Evolutionary conservation across 2,329 filamentous ascomycete species (phyloP), one percentile per base, ranked within the genome.

Genomic region (Cercospora sesami): DNA sequence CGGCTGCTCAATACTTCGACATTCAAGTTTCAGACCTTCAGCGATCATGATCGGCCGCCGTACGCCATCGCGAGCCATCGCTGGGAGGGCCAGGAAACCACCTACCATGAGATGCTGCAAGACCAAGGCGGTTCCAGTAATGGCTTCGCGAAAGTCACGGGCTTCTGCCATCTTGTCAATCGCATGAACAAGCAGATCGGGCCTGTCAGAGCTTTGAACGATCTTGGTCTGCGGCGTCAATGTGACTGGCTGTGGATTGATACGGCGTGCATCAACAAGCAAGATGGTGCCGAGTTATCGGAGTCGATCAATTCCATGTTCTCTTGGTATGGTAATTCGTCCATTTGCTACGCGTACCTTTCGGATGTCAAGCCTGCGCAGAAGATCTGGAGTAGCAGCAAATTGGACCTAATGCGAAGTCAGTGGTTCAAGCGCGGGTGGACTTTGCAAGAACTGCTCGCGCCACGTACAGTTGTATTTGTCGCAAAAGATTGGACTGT

Each of bases 391-490:
- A 39, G 23, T 5, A 21, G 33, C 16, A 21, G 33, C 16, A 39
- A 45, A 14, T 7, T 55, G 23, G 48, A 55, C 23, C 14, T 55
- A 0, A 30, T 55, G 48, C 48, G 48, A n/a, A 61, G 59, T 10
- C 31, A 61, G 36, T 61, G 59, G 59, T 61, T 61, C 36, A 61
- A 61, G 36, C 18, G 71, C 0, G 71, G 71, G 2, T 55, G 48
- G 48, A 55, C 48, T 30, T 59, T 72, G 7, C 71, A 72, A 57
- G 71, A 73, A 23, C 59, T 73, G 9, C 60, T 72, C 23, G 70
- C 70, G 2, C 71, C 71, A 2, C 26, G 26, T 3, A 57, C 42
- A 4, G 63, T 71, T 1, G 51, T 64, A 1, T 71, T 73, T 42
- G 68, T 66, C 31, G 48, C 26, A 2, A 31, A 42, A 26, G 18